Conservation (phyloP, 805 yeast species). For the Ogataea nitratoaversa region DNA sequence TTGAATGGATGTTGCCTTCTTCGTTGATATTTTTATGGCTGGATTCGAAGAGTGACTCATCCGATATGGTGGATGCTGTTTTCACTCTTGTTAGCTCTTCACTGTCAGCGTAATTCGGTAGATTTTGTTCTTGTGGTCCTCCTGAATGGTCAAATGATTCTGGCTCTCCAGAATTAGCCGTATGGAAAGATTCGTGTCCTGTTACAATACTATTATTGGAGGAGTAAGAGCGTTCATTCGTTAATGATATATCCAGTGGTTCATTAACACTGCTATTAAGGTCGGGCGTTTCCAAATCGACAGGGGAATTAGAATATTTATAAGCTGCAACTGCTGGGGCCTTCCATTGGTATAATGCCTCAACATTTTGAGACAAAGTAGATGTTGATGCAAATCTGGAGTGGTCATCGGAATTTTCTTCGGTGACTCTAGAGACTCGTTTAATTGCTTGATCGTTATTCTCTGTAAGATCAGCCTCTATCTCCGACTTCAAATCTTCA, state of each 20-base stretch:
- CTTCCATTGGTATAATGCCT: neutral
- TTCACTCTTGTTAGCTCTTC: constrained; percentile 2
- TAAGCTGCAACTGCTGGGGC: neutral
- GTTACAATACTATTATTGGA: constrained; percentile 15
- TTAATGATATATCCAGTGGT: neutral
- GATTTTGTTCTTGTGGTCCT: neutral
- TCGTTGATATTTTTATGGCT: constrained; percentile 3
- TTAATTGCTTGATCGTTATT: neutral
- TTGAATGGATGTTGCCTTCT: neutral
- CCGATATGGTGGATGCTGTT: constrained; percentile 13
- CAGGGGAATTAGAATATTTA: neutral
- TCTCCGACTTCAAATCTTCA: constrained; percentile 25
- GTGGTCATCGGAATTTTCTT: neutral
- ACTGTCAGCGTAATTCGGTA: neutral
- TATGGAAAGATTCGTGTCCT: constrained; percentile 23
- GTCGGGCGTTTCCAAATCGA: neutral
- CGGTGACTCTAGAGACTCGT: neutral
- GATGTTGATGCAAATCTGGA: neutral
- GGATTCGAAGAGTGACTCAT: constrained; percentile 16
- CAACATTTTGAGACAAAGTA: neutral
- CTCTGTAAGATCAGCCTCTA: constrained; percentile 18
- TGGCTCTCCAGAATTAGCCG: constrained; percentile 11
- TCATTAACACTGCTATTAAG: neutral
- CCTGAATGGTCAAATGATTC: neutral
- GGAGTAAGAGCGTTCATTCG: constrained; percentile 6